A percentile compares a stretch with the other conserved stretches of the same genome.
These are phyloP conservation scores for Apiosordaria backusii DNA, from an alignment of 495 filamentous ascomycete species.

Conservation along the genomic window DNA sequence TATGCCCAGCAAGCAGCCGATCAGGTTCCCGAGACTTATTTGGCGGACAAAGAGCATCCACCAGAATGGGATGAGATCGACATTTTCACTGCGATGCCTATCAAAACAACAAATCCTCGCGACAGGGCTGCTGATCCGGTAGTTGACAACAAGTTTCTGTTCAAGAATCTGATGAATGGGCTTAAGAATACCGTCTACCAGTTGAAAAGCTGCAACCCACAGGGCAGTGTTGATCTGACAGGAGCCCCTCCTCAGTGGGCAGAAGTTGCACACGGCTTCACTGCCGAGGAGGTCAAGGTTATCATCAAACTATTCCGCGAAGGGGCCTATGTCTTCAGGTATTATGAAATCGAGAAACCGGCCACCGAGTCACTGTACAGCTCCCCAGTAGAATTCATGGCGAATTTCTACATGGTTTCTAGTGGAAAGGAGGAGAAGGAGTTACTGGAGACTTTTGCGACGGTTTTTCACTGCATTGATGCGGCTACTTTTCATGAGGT, in stretches of 20 bases:
- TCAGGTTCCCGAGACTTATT: constrained; percentile 68
- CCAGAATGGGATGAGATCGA: constrained; percentile 98
- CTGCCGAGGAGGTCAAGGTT: constrained; percentile 92
- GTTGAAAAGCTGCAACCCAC: constrained; percentile 77
- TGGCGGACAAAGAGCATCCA: constrained; percentile 72
- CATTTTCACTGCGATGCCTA: constrained; percentile 93
- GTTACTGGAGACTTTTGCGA: constrained; percentile 93
- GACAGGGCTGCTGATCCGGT: constrained; percentile 90
- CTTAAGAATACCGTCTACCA: constrained; percentile 97
- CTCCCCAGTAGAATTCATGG: constrained; percentile 82
- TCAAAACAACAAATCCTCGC: constrained; percentile 89
- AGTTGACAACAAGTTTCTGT: constrained; percentile 96
- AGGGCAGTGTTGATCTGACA: constrained; percentile 64
- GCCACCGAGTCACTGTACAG: constrained; percentile 68
- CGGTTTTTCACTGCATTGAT: constrained; percentile 97
- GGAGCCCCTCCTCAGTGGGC: constrained; percentile 88
- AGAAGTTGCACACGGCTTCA: constrained; percentile 94
- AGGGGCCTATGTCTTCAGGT: constrained; percentile 91
- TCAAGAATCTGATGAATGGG: constrained; percentile 97
- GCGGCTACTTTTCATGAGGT: constrained; percentile 98
- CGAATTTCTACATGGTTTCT: constrained; percentile 86
- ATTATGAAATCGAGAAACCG: constrained; percentile 86
- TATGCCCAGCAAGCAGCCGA: constrained; percentile 66
- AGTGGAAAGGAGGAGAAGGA: constrained; percentile 97
- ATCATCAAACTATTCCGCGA: constrained; percentile 97